phyloP scores from a whole-genome alignment of 1,139 yeast species.

The Taphrina flavorubra region DNA sequence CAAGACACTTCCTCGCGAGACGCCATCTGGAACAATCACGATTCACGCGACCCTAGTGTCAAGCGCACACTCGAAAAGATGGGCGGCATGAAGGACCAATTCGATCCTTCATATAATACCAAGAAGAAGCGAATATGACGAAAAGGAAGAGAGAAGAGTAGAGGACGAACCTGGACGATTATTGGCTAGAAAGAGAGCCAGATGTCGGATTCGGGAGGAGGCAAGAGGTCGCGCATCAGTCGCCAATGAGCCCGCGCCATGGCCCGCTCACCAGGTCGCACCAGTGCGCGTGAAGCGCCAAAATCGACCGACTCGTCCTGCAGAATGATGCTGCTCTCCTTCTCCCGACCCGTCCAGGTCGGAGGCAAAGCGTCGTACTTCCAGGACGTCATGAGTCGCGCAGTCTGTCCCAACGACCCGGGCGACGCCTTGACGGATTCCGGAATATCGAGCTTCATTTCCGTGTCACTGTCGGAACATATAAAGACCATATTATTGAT shows the following conservation, averaged over 20 bases:
- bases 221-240: slow-evolving; percentile 29
- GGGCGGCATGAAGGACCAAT: slow-evolving; percentile 16
- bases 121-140: slow-evolving; percentile 4
- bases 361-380: not conserved
- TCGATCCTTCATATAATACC: not conserved
- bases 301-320: slow-evolving; percentile 17
- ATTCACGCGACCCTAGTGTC: not conserved
- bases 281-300: slow-evolving; percentile 6
- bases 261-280: slow-evolving; percentile 3
- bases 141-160: no score
- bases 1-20: slow-evolving; percentile 20
- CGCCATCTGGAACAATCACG: slow-evolving; percentile 12
- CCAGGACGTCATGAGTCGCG: slow-evolving; percentile 30
- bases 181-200: slow-evolving; percentile 16
- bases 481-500: slow-evolving; percentile 33
- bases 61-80: slow-evolving; percentile 11
- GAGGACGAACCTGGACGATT: no score
- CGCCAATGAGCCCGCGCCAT: slow-evolving; percentile 34
- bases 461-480: slow-evolving; percentile 8
- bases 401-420: slow-evolving; percentile 23
- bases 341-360: not conserved
- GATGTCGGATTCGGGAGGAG: slow-evolving; percentile 14
- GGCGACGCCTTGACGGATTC: slow-evolving; percentile 6
- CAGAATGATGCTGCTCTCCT: not conserved
- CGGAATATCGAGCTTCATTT: slow-evolving; percentile 19